These are phyloP conservation scores for Ophiostoma angusticollis DNA, from an alignment of 2,329 filamentous ascomycete species.

Conservation along the genomic window DNA sequence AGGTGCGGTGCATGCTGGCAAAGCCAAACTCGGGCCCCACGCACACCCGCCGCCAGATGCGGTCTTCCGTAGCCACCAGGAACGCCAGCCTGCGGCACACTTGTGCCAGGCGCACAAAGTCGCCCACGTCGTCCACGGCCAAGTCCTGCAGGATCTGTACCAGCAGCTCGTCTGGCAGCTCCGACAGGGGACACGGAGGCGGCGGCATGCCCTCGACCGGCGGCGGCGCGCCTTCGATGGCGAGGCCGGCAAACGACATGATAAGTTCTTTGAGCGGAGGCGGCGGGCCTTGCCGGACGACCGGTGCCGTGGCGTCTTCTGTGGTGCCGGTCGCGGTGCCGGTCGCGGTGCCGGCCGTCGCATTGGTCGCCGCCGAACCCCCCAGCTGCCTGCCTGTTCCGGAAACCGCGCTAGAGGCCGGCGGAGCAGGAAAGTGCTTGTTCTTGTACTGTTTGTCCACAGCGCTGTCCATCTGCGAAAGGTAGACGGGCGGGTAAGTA, in stretches of 20 bases:
- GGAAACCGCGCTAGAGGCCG: constrained; percentile 34
- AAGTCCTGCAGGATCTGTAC: constrained; percentile 63
- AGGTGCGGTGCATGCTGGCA: constrained; percentile 69
- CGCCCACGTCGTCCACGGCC: constrained; percentile 60
- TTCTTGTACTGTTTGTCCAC: constrained; percentile 82
- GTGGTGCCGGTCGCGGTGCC: not conserved
- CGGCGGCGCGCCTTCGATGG: constrained; percentile 55
- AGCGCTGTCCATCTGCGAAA: constrained; percentile 56
- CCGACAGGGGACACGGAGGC: constrained; percentile 69
- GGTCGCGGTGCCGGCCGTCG: not conserved
- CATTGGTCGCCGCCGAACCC: not conserved
- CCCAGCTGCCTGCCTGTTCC: too few relatives aligned
- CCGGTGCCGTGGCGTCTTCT: constrained; percentile 38
- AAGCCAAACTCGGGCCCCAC: constrained; percentile 65
- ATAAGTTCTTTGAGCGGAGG: constrained; percentile 57
- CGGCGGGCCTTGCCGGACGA: constrained; percentile 42
- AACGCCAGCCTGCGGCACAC: constrained; percentile 85
- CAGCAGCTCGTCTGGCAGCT: constrained; percentile 72
- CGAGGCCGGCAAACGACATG: constrained; percentile 55
- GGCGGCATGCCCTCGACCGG: constrained; percentile 56
- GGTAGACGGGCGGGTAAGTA: not conserved
- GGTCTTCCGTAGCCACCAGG: constrained; percentile 70
- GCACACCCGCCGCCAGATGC: constrained; percentile 71
- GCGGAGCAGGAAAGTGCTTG: constrained; percentile 70
- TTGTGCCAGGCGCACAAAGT: constrained; percentile 60